Evolutionary conservation across 495 filamentous ascomycete species (phyloP), one percentile per base, ranked within the genome.

Genomic region (Penicillium angulare): DNA sequence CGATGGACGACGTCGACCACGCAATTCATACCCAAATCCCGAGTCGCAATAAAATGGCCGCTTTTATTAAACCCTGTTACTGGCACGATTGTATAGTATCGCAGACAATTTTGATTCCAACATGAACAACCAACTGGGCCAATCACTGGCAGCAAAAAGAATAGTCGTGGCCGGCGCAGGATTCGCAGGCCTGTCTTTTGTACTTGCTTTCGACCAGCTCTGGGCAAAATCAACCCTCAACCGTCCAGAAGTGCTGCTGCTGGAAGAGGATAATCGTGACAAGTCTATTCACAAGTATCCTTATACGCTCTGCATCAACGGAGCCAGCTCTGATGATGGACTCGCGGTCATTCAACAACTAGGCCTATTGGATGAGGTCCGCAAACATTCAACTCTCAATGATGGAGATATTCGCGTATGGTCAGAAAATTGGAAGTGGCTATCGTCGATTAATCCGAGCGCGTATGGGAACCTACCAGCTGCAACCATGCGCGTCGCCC

Each of bases 91-190:
- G n/a, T n/a, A n/a, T n/a, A n/a, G n/a, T n/a, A n/a, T n/a, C n/a
- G n/a, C n/a, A n/a, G n/a, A n/a, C n/a, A n/a, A n/a, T n/a, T n/a
- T n/a, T n/a, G n/a, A n/a, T n/a, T n/a, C n/a, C n/a, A n/a, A n/a
- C n/a, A n/a, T n/a, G n/a, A n/a, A n/a, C n/a, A n/a, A n/a, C n/a
- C n/a, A n/a, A n/a, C 47, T 39, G 3, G 47, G 23, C 13, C 47
- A 49, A 15, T 59, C 45, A 24, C 51, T 55, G 12, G 52, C 57
- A 13, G 53, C 44, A 15, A 56, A 60, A 32, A 31, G 36, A n/a
- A 53, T 60, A 15, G 34, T 57, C 32, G 36, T 60, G 8, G 43
- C 44, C 7, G 53, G 57, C 22, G 53, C 32, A 9, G 32, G 57
- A 13, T 56, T 60, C 22, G 57, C 57, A 3, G 53, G 18, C 1